A percentile compares a stretch with the other conserved stretches of the same genome.
Evolutionary conservation across 1,284 basidiomycete genomes (phyloP).

Genomic region (Irpex rosettiformis): DNA sequence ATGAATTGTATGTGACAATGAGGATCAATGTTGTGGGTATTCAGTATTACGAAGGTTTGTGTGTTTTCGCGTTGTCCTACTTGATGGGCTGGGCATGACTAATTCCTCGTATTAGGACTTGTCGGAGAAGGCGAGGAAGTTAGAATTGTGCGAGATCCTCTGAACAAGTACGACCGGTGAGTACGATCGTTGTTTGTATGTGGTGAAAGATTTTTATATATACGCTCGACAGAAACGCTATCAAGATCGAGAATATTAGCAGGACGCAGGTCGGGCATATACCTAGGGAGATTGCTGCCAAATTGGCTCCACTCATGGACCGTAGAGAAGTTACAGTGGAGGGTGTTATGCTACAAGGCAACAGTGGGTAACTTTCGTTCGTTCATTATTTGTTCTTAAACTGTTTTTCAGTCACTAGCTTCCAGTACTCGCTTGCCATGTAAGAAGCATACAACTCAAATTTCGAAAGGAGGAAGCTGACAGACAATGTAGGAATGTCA

Average conservation of each 20-base stretch:
- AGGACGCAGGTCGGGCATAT: slow-evolving; percentile 78
- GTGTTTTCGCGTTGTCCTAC: not conserved
- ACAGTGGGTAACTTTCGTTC: slow-evolving; percentile 39
- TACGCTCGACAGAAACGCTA: slow-evolving; percentile 60
- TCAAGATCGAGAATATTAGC: slow-evolving; percentile 76
- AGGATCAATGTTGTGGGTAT: slow-evolving; percentile 72
- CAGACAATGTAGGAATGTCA: slow-evolving; percentile 48
- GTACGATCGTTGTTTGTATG: slow-evolving; percentile 14
- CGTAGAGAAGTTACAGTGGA: slow-evolving; percentile 60
- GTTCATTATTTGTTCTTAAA: not conserved
- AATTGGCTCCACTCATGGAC: slow-evolving; percentile 73
- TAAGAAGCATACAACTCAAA: slow-evolving; percentile 28
- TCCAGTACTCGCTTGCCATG: slow-evolving; percentile 58
- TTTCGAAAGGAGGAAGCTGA: slow-evolving; percentile 6
- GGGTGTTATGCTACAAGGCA: slow-evolving; percentile 73
- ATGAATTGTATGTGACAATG: slow-evolving; percentile 65
- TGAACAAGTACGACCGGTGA: slow-evolving; percentile 66
- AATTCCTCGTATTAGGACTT: slow-evolving; percentile 43
- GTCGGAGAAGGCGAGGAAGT: slow-evolving; percentile 80
- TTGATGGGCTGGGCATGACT: not conserved
- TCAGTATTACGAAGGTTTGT: slow-evolving; percentile 72
- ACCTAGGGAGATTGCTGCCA: slow-evolving; percentile 55
- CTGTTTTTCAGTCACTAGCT: slow-evolving; percentile 36
- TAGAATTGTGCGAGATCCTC: slow-evolving; percentile 64
- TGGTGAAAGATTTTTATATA: not conserved